Percentiles rank a stretch among this genome's conserved stretches.
Evolutionary conservation across 768 basidiomycete genomes (phyloP).

Genomic region (Hygrophorus pudorinus): DNA sequence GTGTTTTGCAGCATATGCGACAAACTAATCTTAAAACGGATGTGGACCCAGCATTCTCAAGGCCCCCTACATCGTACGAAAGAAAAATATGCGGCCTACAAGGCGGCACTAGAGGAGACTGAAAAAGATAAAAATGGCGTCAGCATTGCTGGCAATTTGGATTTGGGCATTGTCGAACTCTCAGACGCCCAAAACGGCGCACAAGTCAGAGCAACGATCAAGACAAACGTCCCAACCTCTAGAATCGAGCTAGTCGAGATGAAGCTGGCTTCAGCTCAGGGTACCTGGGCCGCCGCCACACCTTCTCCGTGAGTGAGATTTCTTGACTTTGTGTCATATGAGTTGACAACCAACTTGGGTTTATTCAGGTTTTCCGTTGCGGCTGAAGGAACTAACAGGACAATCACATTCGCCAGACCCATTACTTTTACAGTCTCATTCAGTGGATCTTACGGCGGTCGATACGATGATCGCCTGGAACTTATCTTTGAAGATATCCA

Average conservation of each 20-base stretch:
- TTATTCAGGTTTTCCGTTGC: constrained; percentile 17
- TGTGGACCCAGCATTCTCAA: constrained; percentile 26
- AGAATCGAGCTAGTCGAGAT: constrained; percentile 18
- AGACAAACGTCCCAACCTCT: constrained; percentile 21
- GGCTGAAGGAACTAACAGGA: constrained; percentile 10
- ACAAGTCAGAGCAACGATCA: constrained; percentile 12
- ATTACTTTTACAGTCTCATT: constrained; percentile 24
- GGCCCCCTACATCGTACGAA: constrained; percentile 24
- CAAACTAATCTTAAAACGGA: constrained; percentile 11
- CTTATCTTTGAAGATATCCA: constrained; percentile 38
- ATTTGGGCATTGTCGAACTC: constrained; percentile 44
- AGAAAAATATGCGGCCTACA: constrained; percentile 28
- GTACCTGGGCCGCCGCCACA: constrained; percentile 1
- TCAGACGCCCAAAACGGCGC: constrained; percentile 18
- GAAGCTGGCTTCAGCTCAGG: constrained; percentile 23
- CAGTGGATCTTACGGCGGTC: constrained; percentile 28
- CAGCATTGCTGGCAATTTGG: constrained; percentile 29
- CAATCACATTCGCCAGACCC: constrained; percentile 15
- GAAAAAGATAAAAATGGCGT: constrained; percentile 48
- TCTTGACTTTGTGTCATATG: background rate
- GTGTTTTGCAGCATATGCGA: constrained; percentile 22
- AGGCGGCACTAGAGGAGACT: constrained; percentile 37
- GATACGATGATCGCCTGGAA: constrained; percentile 45
- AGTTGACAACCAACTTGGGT: background rate
- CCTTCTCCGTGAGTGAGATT: constrained; percentile 16